phyloP scores from a whole-genome alignment of 2,329 filamentous ascomycete genomes.

The Penicillium sp. region DNA sequence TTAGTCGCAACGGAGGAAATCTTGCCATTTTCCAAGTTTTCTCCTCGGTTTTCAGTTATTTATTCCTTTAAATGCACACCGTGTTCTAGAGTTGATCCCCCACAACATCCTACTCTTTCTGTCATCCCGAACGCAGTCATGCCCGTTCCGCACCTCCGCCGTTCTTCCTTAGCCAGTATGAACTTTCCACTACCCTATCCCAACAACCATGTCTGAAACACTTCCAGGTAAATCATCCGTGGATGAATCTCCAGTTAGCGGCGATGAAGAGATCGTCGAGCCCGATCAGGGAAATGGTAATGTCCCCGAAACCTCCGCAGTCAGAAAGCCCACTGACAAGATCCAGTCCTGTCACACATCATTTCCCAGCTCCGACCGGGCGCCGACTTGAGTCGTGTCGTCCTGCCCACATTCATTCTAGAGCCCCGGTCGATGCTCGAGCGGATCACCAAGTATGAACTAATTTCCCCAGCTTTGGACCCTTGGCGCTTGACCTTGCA shows the following conservation, averaged over 20 bases:
- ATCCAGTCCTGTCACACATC: conserved; percentile 85
- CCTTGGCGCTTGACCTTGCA: neutral
- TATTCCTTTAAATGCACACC: neutral
- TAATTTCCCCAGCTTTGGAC: neutral
- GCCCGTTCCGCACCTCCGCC: conserved; percentile 40
- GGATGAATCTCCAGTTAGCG: conserved; percentile 54
- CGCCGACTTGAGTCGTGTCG: conserved; percentile 90
- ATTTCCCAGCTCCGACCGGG: conserved; percentile 95
- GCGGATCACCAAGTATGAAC: conserved; percentile 88
- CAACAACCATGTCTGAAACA: conserved; percentile 27
- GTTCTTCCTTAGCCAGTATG: conserved; percentile 40
- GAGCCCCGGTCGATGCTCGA: conserved; percentile 98
- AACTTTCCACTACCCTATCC: conserved; percentile 2
- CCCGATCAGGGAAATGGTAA: conserved; percentile 91
- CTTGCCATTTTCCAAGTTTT: neutral
- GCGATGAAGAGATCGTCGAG: conserved; percentile 81
- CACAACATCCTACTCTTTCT: conserved; percentile 14
- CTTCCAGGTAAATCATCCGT: conserved; percentile 55
- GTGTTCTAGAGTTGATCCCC: neutral
- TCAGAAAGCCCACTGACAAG: neutral
- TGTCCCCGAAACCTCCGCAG: conserved; percentile 27
- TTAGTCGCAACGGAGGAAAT: neutral
- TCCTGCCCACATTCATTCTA: conserved; percentile 94
- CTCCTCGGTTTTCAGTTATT: neutral
- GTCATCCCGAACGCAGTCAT: conserved; percentile 29